Evolutionary conservation across 768 basidiomycete genomes (phyloP).

Genomic region (Kwoniella shandongensis): DNA sequence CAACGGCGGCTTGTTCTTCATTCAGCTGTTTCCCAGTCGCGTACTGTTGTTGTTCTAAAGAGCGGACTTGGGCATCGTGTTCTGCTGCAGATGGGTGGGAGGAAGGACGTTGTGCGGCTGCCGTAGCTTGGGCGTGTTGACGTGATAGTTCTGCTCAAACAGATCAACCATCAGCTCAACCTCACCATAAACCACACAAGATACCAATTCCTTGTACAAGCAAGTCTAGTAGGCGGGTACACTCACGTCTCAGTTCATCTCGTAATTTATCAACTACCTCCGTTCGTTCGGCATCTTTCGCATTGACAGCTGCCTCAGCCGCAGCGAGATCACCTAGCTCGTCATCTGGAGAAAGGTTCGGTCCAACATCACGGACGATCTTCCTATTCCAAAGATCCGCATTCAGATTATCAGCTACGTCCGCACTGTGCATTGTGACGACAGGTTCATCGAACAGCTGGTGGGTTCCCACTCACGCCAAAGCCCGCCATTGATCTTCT

Average conservation of each 20-base stretch:
- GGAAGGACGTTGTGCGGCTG: conserved; percentile 36
- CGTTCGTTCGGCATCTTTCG: conserved; percentile 28
- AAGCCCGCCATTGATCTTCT: conserved; percentile 29
- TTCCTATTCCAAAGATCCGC: too few relatives aligned
- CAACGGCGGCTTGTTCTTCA: conserved; percentile 35
- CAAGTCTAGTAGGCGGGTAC: not conserved
- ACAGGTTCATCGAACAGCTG: too few relatives aligned
- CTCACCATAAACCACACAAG: too few relatives aligned
- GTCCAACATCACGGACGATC: conserved; percentile 35
- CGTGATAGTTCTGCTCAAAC: conserved; percentile 23
- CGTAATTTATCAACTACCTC: conserved; percentile 18
- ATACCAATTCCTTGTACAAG: too few relatives aligned
- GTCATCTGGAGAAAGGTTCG: conserved; percentile 33
- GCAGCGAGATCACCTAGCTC: conserved; percentile 37
- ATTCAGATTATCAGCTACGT: too few relatives aligned
- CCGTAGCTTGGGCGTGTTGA: conserved; percentile 28
- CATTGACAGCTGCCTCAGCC: conserved; percentile 38
- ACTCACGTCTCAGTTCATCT: conserved; percentile 34
- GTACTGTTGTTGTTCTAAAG: conserved; percentile 36
- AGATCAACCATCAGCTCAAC: not conserved
- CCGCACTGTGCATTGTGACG: too few relatives aligned
- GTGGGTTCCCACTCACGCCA: conserved; percentile 22
- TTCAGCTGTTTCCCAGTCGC: conserved; percentile 32
- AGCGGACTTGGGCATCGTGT: conserved; percentile 34
- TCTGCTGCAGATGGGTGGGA: conserved; percentile 33